Evolutionary conservation across 768 basidiomycete genomes (phyloP).

Genomic region (Cystobasidium ongulense): DNA sequence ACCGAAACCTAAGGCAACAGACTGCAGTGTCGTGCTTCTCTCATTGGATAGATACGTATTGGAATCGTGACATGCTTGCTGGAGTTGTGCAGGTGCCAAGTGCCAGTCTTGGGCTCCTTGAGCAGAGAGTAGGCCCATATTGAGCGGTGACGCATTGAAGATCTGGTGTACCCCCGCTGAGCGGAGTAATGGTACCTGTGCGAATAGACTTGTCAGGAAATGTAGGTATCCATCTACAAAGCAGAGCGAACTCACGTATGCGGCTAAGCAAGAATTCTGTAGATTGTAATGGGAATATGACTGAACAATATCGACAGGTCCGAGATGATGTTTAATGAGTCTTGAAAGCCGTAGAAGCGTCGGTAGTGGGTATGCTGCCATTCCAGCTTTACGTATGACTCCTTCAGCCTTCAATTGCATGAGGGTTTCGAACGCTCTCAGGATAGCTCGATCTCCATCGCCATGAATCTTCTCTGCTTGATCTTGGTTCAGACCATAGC

Average conservation of each 20-base stretch:
- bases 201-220: constrained; percentile 52
- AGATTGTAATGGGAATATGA: constrained; percentile 68
- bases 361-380: constrained; percentile 72
- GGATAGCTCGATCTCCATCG: constrained; percentile 62
- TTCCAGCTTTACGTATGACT: constrained; percentile 63
- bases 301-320: constrained; percentile 68
- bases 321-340: constrained; percentile 57
- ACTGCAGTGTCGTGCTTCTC: constrained; percentile 48
- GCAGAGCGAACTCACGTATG: constrained; percentile 11
- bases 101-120: constrained; percentile 61
- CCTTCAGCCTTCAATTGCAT: constrained; percentile 65
- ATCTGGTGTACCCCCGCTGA: constrained; percentile 60
- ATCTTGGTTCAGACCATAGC: constrained; percentile 60
- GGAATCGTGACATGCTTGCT: constrained; percentile 49
- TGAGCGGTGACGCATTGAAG: constrained; percentile 69
- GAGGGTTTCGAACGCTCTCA: constrained; percentile 62
- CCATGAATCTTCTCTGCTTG: constrained; percentile 57
- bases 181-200: background rate
- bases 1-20: constrained; percentile 67
- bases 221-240: background rate
- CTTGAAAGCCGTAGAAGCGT: constrained; percentile 74
- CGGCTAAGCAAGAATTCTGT: constrained; percentile 37
- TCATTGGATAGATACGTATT: constrained; percentile 30
- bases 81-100: constrained; percentile 57
- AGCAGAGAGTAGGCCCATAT: constrained; percentile 67